Base-by-base conservation (phyloP, 164 flowering plant genomes). In the Chloranthus sessilifolius region DNA sequence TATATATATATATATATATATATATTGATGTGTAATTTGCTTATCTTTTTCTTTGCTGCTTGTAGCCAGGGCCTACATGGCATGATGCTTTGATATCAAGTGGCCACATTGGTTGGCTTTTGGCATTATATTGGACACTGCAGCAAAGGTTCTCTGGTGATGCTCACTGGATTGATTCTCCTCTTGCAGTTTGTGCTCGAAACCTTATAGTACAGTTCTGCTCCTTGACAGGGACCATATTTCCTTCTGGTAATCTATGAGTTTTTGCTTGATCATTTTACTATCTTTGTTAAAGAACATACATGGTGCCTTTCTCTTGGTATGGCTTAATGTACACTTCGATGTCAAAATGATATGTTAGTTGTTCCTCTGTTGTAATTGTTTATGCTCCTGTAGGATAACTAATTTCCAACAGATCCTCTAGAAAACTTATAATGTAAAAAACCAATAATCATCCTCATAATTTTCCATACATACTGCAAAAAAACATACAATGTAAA, bases 31-130 rank as follows among this genome's bases (percentile, higher is more conserved):
- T 20, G 16, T 15, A n/a, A 50, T n/a, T 47, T 42, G 11, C 35
- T 38, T 34, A 53, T 52, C 11, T 26, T 48, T 20, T 47, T 60
- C 21, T 50, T 2, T 59, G 33, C 37, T 67, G 50, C 44, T 60
- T 67, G 64, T 55, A 94, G 99, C 99, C 95, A 69, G 97, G 95
- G 45, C 72, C 90, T 27, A 53, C 70, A 26, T 94, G 97, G 99
- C 80, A 46, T 44, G 85, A 80, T 56, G 54, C 76, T 53, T 66
- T 94, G 72, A 52, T 94, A 48, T 65, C 82, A 47, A 77, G 88
- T 76, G 95, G 96, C 19, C 92, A 84, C 64, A 61, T 76, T 49
- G 71, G 73, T 35, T 94, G 99, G 97, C 70, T 94, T 46, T 64
- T 86, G 70, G 72, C 70, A 49, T 66, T 94, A 9, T 94, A 94